phyloP scores from a whole-genome alignment of 2,329 filamentous ascomycete genomes.

The Amesomyces nigricolor region DNA sequence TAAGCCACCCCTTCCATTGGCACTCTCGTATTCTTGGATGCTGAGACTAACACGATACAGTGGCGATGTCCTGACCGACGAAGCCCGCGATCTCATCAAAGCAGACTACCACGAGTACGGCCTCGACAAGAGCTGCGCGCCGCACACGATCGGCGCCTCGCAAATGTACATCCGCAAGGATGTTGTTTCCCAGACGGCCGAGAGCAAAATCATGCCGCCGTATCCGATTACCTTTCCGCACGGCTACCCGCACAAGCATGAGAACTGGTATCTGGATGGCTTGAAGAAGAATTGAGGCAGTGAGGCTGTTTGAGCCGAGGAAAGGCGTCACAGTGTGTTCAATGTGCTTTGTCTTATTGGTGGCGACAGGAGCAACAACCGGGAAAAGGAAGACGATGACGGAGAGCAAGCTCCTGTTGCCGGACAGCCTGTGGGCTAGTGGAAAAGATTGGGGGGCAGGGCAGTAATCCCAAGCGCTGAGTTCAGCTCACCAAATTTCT shows the following conservation, averaged over 20 bases:
- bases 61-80: not conserved
- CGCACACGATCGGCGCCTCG: constrained; percentile 10
- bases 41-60: not conserved
- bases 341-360: too few relatives aligned
- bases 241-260: not conserved
- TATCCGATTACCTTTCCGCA: constrained; percentile 8
- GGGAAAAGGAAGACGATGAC: too few relatives aligned
- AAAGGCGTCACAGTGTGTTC: too few relatives aligned
- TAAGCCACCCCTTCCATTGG: not conserved
- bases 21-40: not conserved
- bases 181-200: not conserved
- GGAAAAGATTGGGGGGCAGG: too few relatives aligned
- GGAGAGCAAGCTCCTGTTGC: too few relatives aligned
- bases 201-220: constrained; percentile 6
- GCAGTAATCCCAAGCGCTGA: too few relatives aligned
- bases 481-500: too few relatives aligned
- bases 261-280: constrained; percentile 5
- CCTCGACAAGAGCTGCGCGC: not conserved
- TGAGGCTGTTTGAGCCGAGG: too few relatives aligned
- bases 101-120: constrained; percentile 6
- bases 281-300: not conserved
- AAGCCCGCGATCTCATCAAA: not conserved
- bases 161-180: constrained; percentile 13
- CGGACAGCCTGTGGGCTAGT: too few relatives aligned
- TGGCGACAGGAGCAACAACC: too few relatives aligned